A percentile compares a stretch with the other conserved stretches of the same genome.
Evolutionary conservation across 495 filamentous ascomycete genomes (phyloP).

Genomic region (Penicillium maclennaniae): DNA sequence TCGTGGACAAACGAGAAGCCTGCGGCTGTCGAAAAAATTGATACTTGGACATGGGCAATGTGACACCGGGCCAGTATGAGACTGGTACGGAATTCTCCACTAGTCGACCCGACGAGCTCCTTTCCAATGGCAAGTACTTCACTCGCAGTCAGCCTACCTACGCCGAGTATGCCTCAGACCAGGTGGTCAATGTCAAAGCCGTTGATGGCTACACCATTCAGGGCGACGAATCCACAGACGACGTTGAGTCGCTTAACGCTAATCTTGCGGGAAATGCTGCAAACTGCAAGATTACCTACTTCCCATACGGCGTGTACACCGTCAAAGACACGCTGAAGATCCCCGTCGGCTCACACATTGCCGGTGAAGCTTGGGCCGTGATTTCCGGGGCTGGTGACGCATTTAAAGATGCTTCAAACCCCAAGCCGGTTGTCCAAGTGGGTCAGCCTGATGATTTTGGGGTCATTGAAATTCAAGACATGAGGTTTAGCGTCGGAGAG

Average conservation of each 20-base stretch:
- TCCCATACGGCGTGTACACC: slow-evolving; percentile 54
- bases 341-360: slow-evolving; percentile 44
- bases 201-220: slow-evolving; percentile 5
- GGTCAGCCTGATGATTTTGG: slow-evolving; percentile 49
- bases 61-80: too few relatives aligned
- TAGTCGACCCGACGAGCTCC: too few relatives aligned
- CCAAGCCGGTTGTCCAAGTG: slow-evolving; percentile 51
- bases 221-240: slow-evolving; percentile 18
- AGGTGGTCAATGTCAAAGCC: too few relatives aligned
- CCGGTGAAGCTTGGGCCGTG: slow-evolving; percentile 46
- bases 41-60: too few relatives aligned
- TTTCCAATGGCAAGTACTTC: too few relatives aligned
- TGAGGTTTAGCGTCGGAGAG: slow-evolving; percentile 8
- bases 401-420: slow-evolving; percentile 47
- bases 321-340: slow-evolving; percentile 51
- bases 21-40: too few relatives aligned
- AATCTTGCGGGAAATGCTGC: slow-evolving; percentile 37
- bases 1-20: too few relatives aligned
- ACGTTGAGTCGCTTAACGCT: slow-evolving; percentile 35
- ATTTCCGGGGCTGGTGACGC: slow-evolving; percentile 41
- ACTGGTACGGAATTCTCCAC: too few relatives aligned
- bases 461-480: slow-evolving; percentile 50
- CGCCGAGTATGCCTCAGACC: too few relatives aligned
- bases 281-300: slow-evolving; percentile 44
- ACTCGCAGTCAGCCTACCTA: too few relatives aligned